Evolutionary conservation across 2,329 filamentous ascomycete species (phyloP), one percentile per base, ranked within the genome.

Genomic region (Neonectria hederae): DNA sequence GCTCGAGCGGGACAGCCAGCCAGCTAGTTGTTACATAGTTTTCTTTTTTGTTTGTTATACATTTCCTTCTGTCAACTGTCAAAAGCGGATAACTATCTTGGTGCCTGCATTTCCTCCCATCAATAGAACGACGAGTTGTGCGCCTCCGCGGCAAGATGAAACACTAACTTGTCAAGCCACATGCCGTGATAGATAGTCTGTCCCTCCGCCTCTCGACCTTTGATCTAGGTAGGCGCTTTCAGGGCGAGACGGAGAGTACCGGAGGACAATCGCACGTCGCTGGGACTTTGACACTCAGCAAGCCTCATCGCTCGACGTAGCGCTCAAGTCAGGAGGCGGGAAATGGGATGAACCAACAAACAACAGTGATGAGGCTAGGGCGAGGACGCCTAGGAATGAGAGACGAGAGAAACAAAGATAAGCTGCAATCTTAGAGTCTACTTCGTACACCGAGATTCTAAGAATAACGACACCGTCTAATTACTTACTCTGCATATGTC

Each of bases 1-100:
- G 40, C 49, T 68, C 49, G 53, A 53, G 55, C 72, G 72, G 69
- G 63, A 72, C 66, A 69, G 66, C 69, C 63, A 63, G 62, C 53
- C 58, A 63, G 57, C 48, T 62, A 66, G 61, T 22, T 42, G 42
- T 38, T 38, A 38, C 14, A 38, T 38, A 38, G 35, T 22, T 43
- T 54, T 54, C 32, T 30, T 24, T 51, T 3, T 56, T 10, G 52
- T 3, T 56, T 10, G 52, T 54, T 28, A 62, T 52, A 59, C 58
- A 56, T 38, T 40, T 38, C 22, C 17, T 38, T 6, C 30, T 40
- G 30, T 32, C n/a, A 52, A 28, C 51, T 56, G n/a, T 48, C 24
- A 52, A 28, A 51, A 38, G 35, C 24, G 7, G 17, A 48, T 28
- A 13, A 22, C 13, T 13, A 13, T 8, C 19, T 22, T 9, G 38